Base-by-base conservation (phyloP, 1,284 basidiomycete genomes). In the Pascua guehoae region DNA sequence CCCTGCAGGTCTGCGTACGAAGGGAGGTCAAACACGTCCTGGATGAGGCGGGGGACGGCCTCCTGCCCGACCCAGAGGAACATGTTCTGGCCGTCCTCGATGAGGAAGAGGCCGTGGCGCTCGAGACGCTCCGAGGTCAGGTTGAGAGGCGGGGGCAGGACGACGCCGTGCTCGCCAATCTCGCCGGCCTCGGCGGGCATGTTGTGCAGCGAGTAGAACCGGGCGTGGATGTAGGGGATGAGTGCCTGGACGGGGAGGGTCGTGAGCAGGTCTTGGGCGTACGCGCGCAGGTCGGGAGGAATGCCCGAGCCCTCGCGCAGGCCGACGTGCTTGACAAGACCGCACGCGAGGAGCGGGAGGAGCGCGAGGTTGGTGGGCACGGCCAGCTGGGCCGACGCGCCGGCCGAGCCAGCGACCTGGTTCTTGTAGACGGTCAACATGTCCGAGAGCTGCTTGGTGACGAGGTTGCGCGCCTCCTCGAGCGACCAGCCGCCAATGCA, bases 61-160 rank as follows among this genome's bases (percentile, higher is more conserved):
- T 98, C 95, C 38, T 94, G 86, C 8, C 96, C 96, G 52, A 99
- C 85, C 89, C 92, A 98, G 47, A 98, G 82, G 86, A 98, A 98
- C 68, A 98, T 89, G 48, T 91, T 94, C 78, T 98, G 96, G 0
- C 91, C 91, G 74, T 98, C 94, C 76, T 98, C 96, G 66, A 99
- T 95, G 61, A 99, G 78, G 84, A 89, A 98, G 52, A 99, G 81
- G 53, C 96, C 96, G 70, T 98, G 94, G 54, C 94, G 82, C 77
- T 98, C 94, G 52, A 99, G 81, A 43, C 91, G 82, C 77, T 98
- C 96, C 40, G 91, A 93, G 0, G 92, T 93, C 57, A 94, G 83
- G 51, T 95, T 95, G 38, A 98, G 81, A n/a, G 89, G 84, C 11
- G 71, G 71, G 11, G 76, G 74, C 45, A 77, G 65, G 47, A 73